phyloP scores from a whole-genome alignment of 2,329 filamentous ascomycete species.

The Ophiostoma ulmi region DNA sequence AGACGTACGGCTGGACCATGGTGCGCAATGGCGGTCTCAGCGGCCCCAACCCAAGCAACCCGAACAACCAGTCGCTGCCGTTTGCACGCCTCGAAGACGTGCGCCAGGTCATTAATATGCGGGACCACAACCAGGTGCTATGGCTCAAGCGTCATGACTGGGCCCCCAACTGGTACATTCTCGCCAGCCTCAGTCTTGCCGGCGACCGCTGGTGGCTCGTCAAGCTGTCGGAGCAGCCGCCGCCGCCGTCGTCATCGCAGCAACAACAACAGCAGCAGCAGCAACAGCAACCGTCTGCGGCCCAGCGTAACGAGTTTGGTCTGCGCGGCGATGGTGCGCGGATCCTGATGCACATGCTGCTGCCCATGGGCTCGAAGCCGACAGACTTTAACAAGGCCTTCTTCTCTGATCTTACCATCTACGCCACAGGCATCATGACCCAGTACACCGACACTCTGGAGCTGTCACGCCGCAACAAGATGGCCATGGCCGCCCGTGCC shows the following conservation, averaged over 20 bases:
- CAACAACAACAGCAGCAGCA: conserved; percentile 28
- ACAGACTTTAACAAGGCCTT: conserved; percentile 46
- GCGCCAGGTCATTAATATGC: conserved; percentile 55
- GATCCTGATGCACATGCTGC: conserved; percentile 25
- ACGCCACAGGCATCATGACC: conserved; percentile 48
- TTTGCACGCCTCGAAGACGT: conserved; percentile 50
- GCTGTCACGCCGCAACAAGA: conserved; percentile 43
- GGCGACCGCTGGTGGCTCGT: conserved; percentile 78
- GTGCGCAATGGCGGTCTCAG: conserved; percentile 36
- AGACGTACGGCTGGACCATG: conserved; percentile 59
- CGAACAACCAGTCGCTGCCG: conserved; percentile 30
- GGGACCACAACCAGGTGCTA: conserved; percentile 57
- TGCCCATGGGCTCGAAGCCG: conserved; percentile 35
- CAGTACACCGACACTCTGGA: conserved; percentile 47
- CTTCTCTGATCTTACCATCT: conserved; percentile 49
- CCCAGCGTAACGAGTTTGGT: background rate
- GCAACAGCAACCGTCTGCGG: background rate
- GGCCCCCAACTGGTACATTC: conserved; percentile 64
- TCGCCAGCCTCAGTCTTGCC: conserved; percentile 62
- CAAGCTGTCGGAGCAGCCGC: conserved; percentile 48
- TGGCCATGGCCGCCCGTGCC: conserved; percentile 35
- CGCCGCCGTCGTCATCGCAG: background rate
- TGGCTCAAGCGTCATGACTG: conserved; percentile 71
- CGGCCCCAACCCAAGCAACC: conserved; percentile 25
- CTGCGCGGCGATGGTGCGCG: conserved; percentile 23